Evolutionary conservation across 2,329 filamentous ascomycete species (phyloP), one percentile per base, ranked within the genome.

Genomic region (Claviceps lovelessii): DNA sequence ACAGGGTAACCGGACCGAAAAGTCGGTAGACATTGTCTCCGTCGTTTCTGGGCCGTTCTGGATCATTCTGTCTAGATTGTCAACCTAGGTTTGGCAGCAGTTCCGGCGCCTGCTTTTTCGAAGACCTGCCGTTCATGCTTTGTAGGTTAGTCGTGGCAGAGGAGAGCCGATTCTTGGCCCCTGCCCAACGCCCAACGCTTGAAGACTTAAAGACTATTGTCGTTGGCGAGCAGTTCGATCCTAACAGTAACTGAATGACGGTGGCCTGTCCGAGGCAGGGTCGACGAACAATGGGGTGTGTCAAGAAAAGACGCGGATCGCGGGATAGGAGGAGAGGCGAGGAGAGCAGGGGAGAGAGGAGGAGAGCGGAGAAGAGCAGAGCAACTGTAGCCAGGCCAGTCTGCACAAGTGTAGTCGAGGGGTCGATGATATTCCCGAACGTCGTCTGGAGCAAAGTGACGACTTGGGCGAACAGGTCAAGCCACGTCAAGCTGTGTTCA

Each of bases 1-100:
- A 55, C 56, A 57, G 53, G 48, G 48, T 29, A 37, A 54, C 45
- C 56, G 56, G 56, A 55, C 56, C 56, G 53, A 57, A 42, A 51
- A 53, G 56, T 57, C 56, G 56, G 56, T 57, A 55, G 55, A 45
- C 45, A 53, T 49, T 15, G 8, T 42, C n/a, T 45, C 47, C n/a
- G 17, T 53, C 50, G 33, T 23, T 33, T 9, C 19, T 51, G 37
- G 4, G 15, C 17, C 37, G 37, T 41, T 45, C 33, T 42, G 35
- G 23, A 37, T 33, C 33, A 4, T 33, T 33, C 33, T 33, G 44
- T 29, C 10, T 29, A 39, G 31, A 35, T n/a, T 28, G 31, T 52
- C 17, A 42, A 23, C 28, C 28, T 13, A 15, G 37, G 13, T 44
- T 28, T 11, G 28, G 15, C 5, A 31, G 39, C 29, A 31, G 28